Percentiles rank a stretch among this genome's conserved stretches.
phyloP scores from a whole-genome alignment of 768 basidiomycete species.

The Auricularia cornea region DNA sequence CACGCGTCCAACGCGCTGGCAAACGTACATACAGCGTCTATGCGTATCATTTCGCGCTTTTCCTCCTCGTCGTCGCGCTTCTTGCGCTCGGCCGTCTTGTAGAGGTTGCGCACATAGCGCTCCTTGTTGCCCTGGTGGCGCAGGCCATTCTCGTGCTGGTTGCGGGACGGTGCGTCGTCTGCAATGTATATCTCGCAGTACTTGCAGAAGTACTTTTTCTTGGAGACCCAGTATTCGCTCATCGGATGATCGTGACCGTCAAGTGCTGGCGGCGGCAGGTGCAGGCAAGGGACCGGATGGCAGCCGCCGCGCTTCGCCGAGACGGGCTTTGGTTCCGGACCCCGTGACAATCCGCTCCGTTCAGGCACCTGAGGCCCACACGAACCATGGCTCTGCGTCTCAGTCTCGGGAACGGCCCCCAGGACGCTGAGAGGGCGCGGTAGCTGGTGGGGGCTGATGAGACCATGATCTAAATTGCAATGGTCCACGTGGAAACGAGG shows the following conservation, averaged over 20 bases:
- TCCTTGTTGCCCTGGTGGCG: conserved; percentile 93
- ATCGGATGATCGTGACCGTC: conserved; percentile 40
- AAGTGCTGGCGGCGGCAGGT: neutral
- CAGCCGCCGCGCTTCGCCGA: too few relatives aligned
- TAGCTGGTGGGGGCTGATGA: too few relatives aligned
- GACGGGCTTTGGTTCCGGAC: too few relatives aligned
- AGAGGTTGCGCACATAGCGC: conserved; percentile 82
- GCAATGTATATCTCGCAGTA: conserved; percentile 97
- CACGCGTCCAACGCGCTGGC: neutral
- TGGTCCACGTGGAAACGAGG: too few relatives aligned
- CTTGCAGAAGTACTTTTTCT: conserved; percentile 91
- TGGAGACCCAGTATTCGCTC: conserved; percentile 90
- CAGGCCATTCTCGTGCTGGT: conserved; percentile 88
- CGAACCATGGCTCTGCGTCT: too few relatives aligned
- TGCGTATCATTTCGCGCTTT: conserved; percentile 73
- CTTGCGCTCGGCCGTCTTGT: conserved; percentile 85
- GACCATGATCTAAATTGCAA: too few relatives aligned
- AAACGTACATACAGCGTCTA: conserved; percentile 56
- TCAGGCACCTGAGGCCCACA: too few relatives aligned
- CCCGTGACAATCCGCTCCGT: too few relatives aligned
- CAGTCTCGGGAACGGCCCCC: too few relatives aligned
- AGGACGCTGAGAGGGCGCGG: too few relatives aligned
- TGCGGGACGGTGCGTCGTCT: conserved; percentile 87
- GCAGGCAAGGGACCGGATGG: too few relatives aligned
- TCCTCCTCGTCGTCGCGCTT: conserved; percentile 82